A percentile compares a stretch with the other conserved stretches of the same genome.
Conservation (phyloP, 2,329 filamentous ascomycete species). For the Fusarium devonianum region DNA sequence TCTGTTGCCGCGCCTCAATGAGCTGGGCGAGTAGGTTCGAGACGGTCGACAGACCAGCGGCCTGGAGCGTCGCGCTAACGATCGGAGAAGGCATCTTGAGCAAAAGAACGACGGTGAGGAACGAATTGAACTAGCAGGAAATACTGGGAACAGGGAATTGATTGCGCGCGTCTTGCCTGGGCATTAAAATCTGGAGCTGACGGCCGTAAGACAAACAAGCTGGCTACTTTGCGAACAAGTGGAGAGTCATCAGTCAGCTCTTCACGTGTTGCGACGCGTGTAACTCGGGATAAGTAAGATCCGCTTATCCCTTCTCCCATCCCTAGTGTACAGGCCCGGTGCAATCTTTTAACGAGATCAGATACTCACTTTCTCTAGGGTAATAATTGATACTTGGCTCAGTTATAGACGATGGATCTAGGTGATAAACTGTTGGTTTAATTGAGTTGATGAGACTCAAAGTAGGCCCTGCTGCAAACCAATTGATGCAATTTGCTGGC, state of each 20-base stretch:
- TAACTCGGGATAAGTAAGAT: conserved; percentile 15
- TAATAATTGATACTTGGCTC: too few relatives aligned
- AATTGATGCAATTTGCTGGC: too few relatives aligned
- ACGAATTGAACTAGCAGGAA: not conserved
- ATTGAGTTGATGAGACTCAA: too few relatives aligned
- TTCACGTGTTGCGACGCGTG: conserved; percentile 10
- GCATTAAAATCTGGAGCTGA: not conserved
- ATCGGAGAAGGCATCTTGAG: conserved; percentile 57
- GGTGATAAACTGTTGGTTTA: too few relatives aligned
- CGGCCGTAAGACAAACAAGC: not conserved
- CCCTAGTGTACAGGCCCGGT: not conserved
- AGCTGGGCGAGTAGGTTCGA: conserved; percentile 65
- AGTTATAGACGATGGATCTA: too few relatives aligned
- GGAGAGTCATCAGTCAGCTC: not conserved
- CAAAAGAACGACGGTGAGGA: conserved; percentile 3
- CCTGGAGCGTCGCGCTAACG: conserved; percentile 60
- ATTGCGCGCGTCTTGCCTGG: conserved; percentile 16
- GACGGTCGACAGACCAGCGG: conserved; percentile 57
- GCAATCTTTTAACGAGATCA: too few relatives aligned
- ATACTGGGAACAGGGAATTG: not conserved
- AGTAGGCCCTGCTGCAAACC: too few relatives aligned
- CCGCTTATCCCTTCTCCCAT: conserved; percentile 9
- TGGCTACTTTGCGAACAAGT: not conserved
- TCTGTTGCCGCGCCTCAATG: conserved; percentile 57
- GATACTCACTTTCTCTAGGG: too few relatives aligned